phyloP scores from a whole-genome alignment of 495 filamentous ascomycete genomes.

The Annulohypoxylon moriforme region DNA sequence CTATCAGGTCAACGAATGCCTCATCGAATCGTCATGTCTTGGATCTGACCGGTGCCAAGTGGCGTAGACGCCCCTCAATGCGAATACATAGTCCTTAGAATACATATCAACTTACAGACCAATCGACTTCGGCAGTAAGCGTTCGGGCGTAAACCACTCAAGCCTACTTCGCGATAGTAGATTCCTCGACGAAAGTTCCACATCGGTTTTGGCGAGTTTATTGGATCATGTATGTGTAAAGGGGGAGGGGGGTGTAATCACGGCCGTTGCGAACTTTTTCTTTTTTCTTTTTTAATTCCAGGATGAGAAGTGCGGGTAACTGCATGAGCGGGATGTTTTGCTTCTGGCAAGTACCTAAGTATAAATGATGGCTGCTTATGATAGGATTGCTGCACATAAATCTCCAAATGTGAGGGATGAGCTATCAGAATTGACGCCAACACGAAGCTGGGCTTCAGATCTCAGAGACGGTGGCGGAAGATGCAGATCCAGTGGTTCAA shows the following conservation, averaged over 20 bases:
- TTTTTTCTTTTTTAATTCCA: conserved; percentile 22
- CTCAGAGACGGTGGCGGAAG: conserved; percentile 6
- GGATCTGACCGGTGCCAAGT: conserved; percentile 3
- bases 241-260: conserved; percentile 11
- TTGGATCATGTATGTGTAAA: conserved; percentile 12
- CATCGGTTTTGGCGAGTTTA: neutral
- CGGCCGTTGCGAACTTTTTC: conserved; percentile 34
- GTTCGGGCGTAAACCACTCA: neutral
- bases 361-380: neutral
- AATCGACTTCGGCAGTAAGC: neutral
- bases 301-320: conserved; percentile 45
- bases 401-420: conserved; percentile 24
- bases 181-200: neutral
- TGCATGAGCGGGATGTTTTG: conserved; percentile 32
- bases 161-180: neutral
- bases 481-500: conserved; percentile 17
- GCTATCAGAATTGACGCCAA: conserved; percentile 28
- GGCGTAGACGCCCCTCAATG: conserved; percentile 3
- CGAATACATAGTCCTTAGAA: neutral
- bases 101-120: neutral
- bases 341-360: neutral
- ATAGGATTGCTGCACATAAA: neutral
- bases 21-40: conserved; percentile 15
- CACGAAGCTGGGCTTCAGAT: conserved; percentile 23
- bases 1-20: neutral